Percentiles rank a stretch among this genome's conserved stretches.
phyloP scores from a whole-genome alignment of 495 filamentous ascomycete species.

The Neurospora terricola region DNA sequence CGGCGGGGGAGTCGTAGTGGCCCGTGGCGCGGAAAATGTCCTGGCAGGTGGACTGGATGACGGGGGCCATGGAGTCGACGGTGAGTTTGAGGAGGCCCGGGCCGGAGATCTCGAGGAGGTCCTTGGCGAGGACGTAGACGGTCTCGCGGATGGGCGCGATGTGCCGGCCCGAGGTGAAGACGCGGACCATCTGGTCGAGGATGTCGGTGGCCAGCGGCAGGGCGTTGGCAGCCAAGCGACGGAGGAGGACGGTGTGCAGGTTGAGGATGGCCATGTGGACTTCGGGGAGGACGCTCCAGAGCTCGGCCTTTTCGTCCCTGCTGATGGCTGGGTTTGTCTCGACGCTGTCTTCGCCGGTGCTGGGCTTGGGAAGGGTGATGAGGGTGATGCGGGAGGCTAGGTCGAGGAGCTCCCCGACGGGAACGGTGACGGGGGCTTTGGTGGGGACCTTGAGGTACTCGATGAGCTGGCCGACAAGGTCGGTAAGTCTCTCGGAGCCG shows the following conservation, averaged over 20 bases:
- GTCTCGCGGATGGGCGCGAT: slow-evolving; percentile 46
- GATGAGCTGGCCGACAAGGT: slow-evolving; percentile 50
- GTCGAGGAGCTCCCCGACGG: slow-evolving; percentile 55
- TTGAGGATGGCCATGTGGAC: slow-evolving; percentile 61
- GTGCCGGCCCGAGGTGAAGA: slow-evolving; percentile 53
- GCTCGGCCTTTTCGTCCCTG: slow-evolving; percentile 65
- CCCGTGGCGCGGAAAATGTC: slow-evolving; percentile 47
- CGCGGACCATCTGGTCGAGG: slow-evolving; percentile 57
- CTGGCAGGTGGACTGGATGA: slow-evolving; percentile 53
- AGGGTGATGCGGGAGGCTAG: slow-evolving; percentile 58
- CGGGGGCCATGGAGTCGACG: slow-evolving; percentile 43
- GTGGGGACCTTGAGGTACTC: slow-evolving; percentile 44
- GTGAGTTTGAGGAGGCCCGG: slow-evolving; percentile 51
- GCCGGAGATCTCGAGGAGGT: slow-evolving; percentile 51
- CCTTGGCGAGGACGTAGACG: slow-evolving; percentile 46
- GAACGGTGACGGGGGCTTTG: slow-evolving; percentile 48
- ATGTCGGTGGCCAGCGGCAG: slow-evolving; percentile 46
- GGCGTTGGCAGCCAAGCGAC: slow-evolving; percentile 43
- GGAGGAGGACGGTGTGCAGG: slow-evolving; percentile 42
- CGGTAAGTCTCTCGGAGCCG: slow-evolving; percentile 57
- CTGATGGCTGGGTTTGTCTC: slow-evolving; percentile 57
- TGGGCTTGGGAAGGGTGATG: slow-evolving; percentile 44
- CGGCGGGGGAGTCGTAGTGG: slow-evolving; percentile 16
- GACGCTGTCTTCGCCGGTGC: slow-evolving; percentile 25
- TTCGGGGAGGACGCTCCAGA: slow-evolving; percentile 60